phyloP scores from a whole-genome alignment of 768 basidiomycete species.

The Terana coerulea region DNA sequence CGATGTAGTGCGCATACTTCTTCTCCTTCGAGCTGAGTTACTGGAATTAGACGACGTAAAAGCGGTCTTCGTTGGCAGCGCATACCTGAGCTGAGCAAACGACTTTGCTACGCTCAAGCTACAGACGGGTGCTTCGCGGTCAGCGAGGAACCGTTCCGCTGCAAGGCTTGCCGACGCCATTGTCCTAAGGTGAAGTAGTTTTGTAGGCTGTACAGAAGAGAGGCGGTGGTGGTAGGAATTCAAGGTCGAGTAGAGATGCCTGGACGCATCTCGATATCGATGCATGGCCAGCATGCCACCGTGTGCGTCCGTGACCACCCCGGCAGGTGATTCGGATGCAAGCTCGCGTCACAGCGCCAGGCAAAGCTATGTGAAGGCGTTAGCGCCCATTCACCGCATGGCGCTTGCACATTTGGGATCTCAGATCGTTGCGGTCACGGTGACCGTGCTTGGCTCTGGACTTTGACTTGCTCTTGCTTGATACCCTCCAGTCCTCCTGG shows the following conservation, averaged over 20 bases:
- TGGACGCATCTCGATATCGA: conserved; percentile 6
- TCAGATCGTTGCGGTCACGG: not conserved
- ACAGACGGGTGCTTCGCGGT: conserved; percentile 73
- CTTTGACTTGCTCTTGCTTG: not conserved
- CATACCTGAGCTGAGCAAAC: conserved; percentile 65
- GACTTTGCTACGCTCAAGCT: conserved; percentile 63
- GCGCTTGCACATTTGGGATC: not conserved
- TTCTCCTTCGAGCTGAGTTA: conserved; percentile 61
- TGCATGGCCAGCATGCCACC: not conserved
- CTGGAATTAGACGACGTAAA: conserved; percentile 2
- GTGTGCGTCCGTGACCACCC: not conserved
- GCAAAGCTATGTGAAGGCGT: not conserved
- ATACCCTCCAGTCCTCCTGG: not conserved
- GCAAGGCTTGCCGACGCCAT: conserved; percentile 30
- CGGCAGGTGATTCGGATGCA: not conserved
- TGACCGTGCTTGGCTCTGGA: not conserved
- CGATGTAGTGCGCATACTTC: conserved; percentile 72
- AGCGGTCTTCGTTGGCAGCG: conserved; percentile 3
- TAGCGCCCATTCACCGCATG: conserved; percentile 1
- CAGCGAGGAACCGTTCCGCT: conserved; percentile 68
- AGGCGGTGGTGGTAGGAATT: not conserved
- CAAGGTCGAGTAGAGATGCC: not conserved
- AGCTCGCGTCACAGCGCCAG: not conserved
- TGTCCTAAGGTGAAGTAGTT: conserved; percentile 10
- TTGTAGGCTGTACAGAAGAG: not conserved